Conservation (phyloP, 2,329 filamentous ascomycete genomes). For the Trichophyton mentagrophytes region DNA sequence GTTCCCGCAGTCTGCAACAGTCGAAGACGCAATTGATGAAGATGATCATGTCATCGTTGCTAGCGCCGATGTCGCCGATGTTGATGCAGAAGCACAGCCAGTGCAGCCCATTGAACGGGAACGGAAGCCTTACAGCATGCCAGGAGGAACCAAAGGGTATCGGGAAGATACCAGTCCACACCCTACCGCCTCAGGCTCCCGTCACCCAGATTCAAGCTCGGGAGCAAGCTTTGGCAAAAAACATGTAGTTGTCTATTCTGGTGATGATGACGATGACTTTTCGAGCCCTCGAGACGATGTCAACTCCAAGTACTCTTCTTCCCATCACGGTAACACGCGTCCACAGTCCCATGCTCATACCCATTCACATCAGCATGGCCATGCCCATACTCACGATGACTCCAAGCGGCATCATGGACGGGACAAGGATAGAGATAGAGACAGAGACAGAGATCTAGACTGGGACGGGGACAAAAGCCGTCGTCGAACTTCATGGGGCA, state of each 20-base stretch:
- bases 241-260: background rate
- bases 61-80: background rate
- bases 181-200: background rate
- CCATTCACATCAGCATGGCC: background rate
- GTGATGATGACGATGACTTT: background rate
- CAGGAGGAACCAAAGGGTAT: conserved; percentile 47
- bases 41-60: conserved; percentile 15
- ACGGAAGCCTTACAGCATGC: conserved; percentile 51
- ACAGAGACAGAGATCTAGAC: background rate
- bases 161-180: conserved; percentile 23
- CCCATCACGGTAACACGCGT: background rate
- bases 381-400: background rate
- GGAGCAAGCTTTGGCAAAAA: background rate
- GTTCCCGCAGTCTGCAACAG: conserved; percentile 9
- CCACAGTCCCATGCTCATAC: background rate
- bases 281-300: background rate
- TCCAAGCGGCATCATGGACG: background rate
- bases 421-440: conserved; percentile 4
- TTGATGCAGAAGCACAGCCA: background rate
- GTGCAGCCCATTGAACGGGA: conserved; percentile 48
- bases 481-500: conserved; percentile 20
- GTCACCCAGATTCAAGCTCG: background rate
- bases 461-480: conserved; percentile 6
- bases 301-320: background rate
- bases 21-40: conserved; percentile 32